Percentiles rank a stretch among this genome's conserved stretches.
These are phyloP conservation scores for Talaromyces trachyspermus DNA, from an alignment of 495 filamentous ascomycete genomes.

Conservation along the genomic window DNA sequence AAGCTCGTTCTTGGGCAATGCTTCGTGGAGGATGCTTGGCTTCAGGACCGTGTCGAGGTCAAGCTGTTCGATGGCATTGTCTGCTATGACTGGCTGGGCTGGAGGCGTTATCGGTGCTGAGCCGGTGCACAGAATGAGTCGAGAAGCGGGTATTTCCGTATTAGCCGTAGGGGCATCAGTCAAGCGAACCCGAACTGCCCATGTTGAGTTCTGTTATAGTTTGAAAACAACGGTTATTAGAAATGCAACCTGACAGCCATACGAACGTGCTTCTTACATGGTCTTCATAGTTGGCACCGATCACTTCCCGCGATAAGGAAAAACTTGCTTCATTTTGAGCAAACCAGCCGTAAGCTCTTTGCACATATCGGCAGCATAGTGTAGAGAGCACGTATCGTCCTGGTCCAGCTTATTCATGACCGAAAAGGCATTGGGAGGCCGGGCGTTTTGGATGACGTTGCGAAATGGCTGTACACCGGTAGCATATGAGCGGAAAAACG, in stretches of 20 bases:
- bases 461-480: conserved; percentile 41
- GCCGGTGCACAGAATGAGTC: conserved; percentile 53
- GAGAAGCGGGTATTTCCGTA: conserved; percentile 27
- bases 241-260: not conserved
- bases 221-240: conserved; percentile 7
- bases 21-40: conserved; percentile 39
- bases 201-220: conserved; percentile 24
- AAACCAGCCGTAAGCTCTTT: conserved; percentile 43
- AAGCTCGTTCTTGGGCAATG: conserved; percentile 28
- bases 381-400: conserved; percentile 45
- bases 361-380: conserved; percentile 47
- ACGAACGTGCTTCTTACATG: conserved; percentile 11
- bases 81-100: conserved; percentile 14
- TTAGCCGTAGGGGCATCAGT: conserved; percentile 19
- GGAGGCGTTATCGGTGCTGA: conserved; percentile 41
- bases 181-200: conserved; percentile 36
- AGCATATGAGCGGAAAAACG: conserved; percentile 44
- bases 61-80: conserved; percentile 24
- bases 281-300: conserved; percentile 28
- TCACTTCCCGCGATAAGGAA: conserved; percentile 35
- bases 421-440: conserved; percentile 43
- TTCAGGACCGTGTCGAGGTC: conserved; percentile 51
- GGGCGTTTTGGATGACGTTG: conserved; percentile 36
- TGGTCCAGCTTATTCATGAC: conserved; percentile 45
- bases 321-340: conserved; percentile 36